Base-by-base conservation (phyloP, 75 land plant species). In the Sequoiadendron giganteum region DNA sequence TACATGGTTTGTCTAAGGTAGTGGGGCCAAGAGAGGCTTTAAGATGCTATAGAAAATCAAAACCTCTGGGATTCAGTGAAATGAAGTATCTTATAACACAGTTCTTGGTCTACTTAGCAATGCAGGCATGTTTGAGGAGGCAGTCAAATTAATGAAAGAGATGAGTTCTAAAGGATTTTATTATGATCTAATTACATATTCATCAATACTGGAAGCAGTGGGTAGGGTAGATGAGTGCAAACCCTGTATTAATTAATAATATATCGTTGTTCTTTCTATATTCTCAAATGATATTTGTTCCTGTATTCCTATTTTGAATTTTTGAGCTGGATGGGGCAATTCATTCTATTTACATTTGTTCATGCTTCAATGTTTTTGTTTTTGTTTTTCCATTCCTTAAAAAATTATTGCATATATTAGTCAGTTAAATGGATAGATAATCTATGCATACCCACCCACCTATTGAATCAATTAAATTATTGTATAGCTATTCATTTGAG, bases 61-160 rank as follows among this genome's bases (percentile, higher is more conserved):
- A 72, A 43, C 79, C 32, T 91, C 92, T 7, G 86, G 85, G 36
- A 86, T 92, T 47, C 93, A 93, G 47, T 95, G 95, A 48, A 95
- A 96, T 93, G 94, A 90, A 49, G 97, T 96, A 36, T 94, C 99
- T 5, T 95, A 96, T 58, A 95, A 95, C 80, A 92, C 97, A 32
- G 88, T 96, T 87, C 94, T 98, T 83, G 90, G 95, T 56, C 92
- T 91, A 87, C 90, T 96, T 43, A 93, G 97, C 49, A 92, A 90
- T 72, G 95, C 93, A 72, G 97, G 97, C 28, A 93, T 91, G 94
- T 93, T 95, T 89, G 96, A 95, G 76, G 93, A 92, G 84, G 96
- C 95, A 56, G 95, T 92, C 45, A 94, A 83, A 84, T 78, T 95
- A 16, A 93, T 95, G 96, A 94, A 90, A 89, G 96, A 95, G 91